Percentiles rank a stretch among this genome's conserved stretches.
Evolutionary conservation across 2,329 filamentous ascomycete genomes (phyloP).

Genomic region (Aspergillus transmontanensis): DNA sequence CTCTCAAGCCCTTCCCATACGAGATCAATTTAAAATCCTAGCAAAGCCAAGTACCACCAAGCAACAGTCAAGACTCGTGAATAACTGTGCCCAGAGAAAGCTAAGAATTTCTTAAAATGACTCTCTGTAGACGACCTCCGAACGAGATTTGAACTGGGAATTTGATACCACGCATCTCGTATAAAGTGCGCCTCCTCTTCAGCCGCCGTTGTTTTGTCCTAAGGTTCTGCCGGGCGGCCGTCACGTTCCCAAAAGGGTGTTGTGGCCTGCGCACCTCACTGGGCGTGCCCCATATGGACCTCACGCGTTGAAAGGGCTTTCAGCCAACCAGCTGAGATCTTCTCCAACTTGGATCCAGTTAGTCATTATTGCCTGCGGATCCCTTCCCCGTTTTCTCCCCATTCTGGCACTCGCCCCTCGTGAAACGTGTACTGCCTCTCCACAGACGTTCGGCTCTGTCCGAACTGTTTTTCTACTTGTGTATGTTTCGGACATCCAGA

Average conservation of each 20-base stretch:
- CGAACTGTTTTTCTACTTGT: background rate
- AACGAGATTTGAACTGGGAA: background rate
- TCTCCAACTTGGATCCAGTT: background rate
- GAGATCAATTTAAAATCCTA: background rate
- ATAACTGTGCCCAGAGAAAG: conserved; percentile 7
- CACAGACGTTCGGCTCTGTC: background rate
- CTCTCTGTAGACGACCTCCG: conserved; percentile 4
- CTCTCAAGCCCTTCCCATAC: background rate
- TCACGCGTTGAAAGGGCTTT: background rate
- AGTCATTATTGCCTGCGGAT: background rate
- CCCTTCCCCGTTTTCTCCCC: background rate
- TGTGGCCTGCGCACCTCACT: background rate
- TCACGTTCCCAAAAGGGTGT: background rate
- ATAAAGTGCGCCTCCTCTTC: background rate
- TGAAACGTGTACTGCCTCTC: conserved; percentile 8
- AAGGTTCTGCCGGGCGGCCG: background rate
- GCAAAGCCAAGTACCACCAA: conserved; percentile 4
- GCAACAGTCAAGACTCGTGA: conserved; percentile 8
- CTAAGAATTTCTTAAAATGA: conserved; percentile 7
- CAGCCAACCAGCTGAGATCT: background rate
- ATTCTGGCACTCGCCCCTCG: background rate
- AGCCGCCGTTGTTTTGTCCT: background rate
- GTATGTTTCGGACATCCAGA: background rate
- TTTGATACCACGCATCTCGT: background rate
- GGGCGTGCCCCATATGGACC: background rate